These are phyloP conservation scores for Xylaria sp. DNA, from an alignment of 2,329 filamentous ascomycete genomes.

Conservation along the genomic window DNA sequence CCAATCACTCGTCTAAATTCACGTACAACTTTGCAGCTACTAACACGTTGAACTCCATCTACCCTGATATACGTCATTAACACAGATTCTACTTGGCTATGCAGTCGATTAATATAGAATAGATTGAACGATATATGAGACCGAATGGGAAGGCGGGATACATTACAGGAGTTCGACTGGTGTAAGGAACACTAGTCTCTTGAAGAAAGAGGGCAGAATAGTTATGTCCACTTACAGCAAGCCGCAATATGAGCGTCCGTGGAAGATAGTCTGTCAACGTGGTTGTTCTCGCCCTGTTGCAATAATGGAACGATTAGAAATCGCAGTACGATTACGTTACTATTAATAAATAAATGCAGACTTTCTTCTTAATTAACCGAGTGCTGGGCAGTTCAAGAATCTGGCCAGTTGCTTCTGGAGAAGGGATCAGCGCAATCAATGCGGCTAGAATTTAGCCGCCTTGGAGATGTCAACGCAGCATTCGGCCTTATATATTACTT, in stretches of 20 bases:
- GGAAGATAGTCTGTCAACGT: background rate
- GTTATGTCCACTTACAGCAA: background rate
- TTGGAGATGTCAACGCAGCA: constrained; percentile 27
- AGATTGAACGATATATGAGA: constrained; percentile 21
- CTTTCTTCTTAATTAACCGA: constrained; percentile 30
- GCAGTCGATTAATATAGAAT: constrained; percentile 32
- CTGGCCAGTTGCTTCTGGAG: constrained; percentile 9
- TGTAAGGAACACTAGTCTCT: background rate
- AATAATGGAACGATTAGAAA: constrained; percentile 16
- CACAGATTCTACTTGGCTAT: constrained; percentile 15
- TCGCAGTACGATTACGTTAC: constrained; percentile 8
- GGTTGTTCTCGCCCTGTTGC: background rate
- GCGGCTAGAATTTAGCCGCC: constrained; percentile 34
- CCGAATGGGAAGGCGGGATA: background rate
- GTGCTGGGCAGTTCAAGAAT: constrained; percentile 4
- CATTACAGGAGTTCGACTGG: background rate
- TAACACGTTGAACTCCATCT: background rate
- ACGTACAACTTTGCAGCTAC: background rate
- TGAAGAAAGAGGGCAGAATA: background rate
- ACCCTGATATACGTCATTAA: constrained; percentile 30
- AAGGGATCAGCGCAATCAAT: constrained; percentile 25
- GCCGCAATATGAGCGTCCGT: background rate
- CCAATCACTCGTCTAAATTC: background rate
- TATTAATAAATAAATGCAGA: constrained; percentile 27
- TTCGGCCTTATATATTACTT: constrained; percentile 26